Evolutionary conservation across 2,329 filamentous ascomycete species (phyloP).

Genomic region (Cryphonectria nitschkei): DNA sequence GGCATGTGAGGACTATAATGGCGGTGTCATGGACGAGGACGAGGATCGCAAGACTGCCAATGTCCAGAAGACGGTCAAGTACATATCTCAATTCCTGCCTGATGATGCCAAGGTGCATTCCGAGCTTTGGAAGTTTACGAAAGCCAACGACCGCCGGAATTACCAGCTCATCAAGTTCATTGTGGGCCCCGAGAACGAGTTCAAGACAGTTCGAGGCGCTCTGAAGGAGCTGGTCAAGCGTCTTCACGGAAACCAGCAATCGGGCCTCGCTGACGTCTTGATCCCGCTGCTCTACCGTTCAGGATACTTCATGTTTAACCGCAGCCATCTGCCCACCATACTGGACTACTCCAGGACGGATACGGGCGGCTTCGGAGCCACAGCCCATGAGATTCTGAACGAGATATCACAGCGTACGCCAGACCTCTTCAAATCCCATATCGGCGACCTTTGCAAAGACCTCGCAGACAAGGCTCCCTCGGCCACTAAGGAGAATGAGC

Average conservation of each 20-base stretch:
- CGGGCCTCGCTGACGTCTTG: constrained; percentile 76
- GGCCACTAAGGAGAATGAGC: constrained; percentile 67
- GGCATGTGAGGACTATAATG: constrained; percentile 88
- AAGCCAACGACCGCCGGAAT: constrained; percentile 83
- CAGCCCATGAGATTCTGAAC: constrained; percentile 86
- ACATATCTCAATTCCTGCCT: constrained; percentile 74
- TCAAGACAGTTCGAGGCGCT: constrained; percentile 85
- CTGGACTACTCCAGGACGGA: constrained; percentile 86
- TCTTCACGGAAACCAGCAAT: constrained; percentile 67
- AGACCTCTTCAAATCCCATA: constrained; percentile 88
- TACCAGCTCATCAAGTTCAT: constrained; percentile 90
- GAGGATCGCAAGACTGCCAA: constrained; percentile 70
- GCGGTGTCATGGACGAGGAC: constrained; percentile 77
- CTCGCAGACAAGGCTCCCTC: constrained; percentile 81
- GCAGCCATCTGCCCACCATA: constrained; percentile 88
- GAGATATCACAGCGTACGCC: constrained; percentile 91
- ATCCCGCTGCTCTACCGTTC: constrained; percentile 82
- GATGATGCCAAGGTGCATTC: constrained; percentile 72
- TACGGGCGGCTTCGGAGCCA: constrained; percentile 73
- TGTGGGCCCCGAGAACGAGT: constrained; percentile 84
- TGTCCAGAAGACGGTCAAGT: constrained; percentile 73
- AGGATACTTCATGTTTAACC: constrained; percentile 86
- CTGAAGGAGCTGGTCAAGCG: constrained; percentile 89
- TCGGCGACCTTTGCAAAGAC: constrained; percentile 87
- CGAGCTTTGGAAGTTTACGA: constrained; percentile 89